Percentiles rank a stretch among this genome's conserved stretches.
These are phyloP conservation scores for Solanum chiquidenum DNA, from an alignment of 257 asterid genomes.

Conservation along the genomic window DNA sequence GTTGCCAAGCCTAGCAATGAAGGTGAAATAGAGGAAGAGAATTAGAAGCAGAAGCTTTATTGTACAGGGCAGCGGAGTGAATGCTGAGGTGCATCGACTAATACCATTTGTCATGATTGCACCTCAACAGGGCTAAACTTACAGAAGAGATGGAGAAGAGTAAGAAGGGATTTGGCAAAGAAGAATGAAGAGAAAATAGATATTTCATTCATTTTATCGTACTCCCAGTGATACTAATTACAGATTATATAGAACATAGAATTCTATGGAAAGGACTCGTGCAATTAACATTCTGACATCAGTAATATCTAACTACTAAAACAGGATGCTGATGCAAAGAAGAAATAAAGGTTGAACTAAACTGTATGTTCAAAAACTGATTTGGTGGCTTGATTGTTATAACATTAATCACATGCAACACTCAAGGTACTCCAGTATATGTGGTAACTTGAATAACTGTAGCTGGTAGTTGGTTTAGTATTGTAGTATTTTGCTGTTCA, in stretches of 20 bases:
- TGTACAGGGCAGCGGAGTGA: neutral
- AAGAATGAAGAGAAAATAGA: neutral
- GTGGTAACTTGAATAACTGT: neutral
- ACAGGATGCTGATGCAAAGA: neutral
- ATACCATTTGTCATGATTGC: neutral
- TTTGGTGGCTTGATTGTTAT: neutral
- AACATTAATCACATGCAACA: neutral
- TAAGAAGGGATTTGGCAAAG: neutral
- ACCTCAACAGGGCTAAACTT: neutral
- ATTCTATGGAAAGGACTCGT: neutral
- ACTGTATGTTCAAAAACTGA: neutral
- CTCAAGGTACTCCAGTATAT: neutral
- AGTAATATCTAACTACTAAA: neutral
- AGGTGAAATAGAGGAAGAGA: neutral
- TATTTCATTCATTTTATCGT: neutral
- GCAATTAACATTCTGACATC: neutral
- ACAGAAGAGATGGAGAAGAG: neutral
- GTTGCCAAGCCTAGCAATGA: neutral
- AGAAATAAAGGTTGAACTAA: neutral
- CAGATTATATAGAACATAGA: neutral
- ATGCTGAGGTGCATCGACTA: neutral
- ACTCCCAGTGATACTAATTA: neutral
- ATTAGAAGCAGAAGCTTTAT: slow-evolving; percentile 4
- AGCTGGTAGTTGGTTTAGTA: neutral
- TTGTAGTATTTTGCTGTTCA: neutral